phyloP scores from a whole-genome alignment of 1,284 basidiomycete species.

The Boletus calvinii region DNA sequence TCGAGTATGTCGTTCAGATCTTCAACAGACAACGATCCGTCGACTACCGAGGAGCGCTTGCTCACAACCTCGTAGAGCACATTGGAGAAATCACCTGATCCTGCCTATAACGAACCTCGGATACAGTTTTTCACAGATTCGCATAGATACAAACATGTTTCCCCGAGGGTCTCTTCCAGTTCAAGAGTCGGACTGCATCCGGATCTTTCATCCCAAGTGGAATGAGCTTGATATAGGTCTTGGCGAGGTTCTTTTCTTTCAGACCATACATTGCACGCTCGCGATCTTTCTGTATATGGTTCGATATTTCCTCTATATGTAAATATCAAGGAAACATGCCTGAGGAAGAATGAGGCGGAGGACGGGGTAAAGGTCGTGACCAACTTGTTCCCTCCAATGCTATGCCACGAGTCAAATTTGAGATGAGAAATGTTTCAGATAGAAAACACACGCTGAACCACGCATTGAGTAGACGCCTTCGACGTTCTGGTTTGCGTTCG shows the following conservation, averaged over 20 bases:
- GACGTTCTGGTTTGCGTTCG: conserved; percentile 68
- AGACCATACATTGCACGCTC: too few relatives aligned
- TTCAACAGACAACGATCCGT: conserved; percentile 73
- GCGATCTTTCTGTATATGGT: too few relatives aligned
- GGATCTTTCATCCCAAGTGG: conserved; percentile 76
- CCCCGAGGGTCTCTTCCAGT: conserved; percentile 88
- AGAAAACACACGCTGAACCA: conserved; percentile 72
- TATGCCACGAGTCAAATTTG: conserved; percentile 28
- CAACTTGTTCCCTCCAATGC: conserved; percentile 74
- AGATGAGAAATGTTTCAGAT: not conserved
- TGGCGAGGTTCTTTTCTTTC: conserved; percentile 86
- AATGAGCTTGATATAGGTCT: conserved; percentile 85
- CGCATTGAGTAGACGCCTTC: conserved; percentile 57
- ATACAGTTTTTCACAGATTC: not conserved
- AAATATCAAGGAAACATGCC: too few relatives aligned
- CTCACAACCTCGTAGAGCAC: conserved; percentile 83
- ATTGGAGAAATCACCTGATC: conserved; percentile 82
- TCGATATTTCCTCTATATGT: too few relatives aligned
- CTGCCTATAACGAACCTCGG: conserved; percentile 41
- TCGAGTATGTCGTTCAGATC: conserved; percentile 81
- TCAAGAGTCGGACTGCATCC: conserved; percentile 75
- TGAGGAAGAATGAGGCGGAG: too few relatives aligned
- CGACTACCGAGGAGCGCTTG: conserved; percentile 80
- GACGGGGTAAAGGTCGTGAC: too few relatives aligned
- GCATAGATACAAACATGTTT: conserved; percentile 47